Evolutionary conservation across 2,329 filamentous ascomycete genomes (phyloP).

Genomic region (Aspergillus floridensis): DNA sequence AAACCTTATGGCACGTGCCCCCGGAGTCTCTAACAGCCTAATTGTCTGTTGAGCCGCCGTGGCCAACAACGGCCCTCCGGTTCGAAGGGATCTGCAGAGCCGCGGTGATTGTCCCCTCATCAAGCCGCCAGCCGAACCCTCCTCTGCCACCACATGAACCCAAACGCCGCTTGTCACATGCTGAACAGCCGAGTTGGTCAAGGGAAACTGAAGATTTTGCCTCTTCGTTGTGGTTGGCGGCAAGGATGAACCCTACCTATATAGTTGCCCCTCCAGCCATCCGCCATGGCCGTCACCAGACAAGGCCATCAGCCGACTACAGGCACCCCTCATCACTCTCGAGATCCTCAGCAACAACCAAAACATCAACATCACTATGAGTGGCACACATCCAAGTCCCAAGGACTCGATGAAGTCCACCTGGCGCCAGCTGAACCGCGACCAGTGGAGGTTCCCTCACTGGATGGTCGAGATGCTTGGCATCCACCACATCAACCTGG

Average conservation of each 20-base stretch:
- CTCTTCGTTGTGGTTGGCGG: background rate
- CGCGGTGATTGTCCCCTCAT: slow-evolving; percentile 7
- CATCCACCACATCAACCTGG: slow-evolving; percentile 26
- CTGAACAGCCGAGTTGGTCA: background rate
- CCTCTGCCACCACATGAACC: slow-evolving; percentile 1
- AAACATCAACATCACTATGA: slow-evolving; percentile 16
- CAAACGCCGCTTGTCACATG: background rate
- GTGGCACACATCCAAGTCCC: slow-evolving; percentile 14
- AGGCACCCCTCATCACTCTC: too few relatives aligned
- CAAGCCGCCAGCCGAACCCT: background rate
- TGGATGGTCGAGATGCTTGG: slow-evolving; percentile 33
- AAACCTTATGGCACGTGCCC: background rate
- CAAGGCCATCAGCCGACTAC: background rate
- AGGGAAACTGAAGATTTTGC: background rate
- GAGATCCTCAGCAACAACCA: background rate
- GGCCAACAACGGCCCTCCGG: background rate
- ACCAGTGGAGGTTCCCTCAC: slow-evolving; percentile 33
- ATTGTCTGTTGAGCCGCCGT: background rate
- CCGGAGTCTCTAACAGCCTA: background rate
- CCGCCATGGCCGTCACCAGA: background rate
- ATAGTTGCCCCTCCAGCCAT: background rate
- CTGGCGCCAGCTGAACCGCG: slow-evolving; percentile 31
- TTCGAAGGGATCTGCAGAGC: slow-evolving; percentile 16
- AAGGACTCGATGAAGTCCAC: slow-evolving; percentile 46
- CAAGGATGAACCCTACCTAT: background rate